Base-by-base conservation (phyloP, 352 stramenopile species). In the Pythium dissimile region DNA sequence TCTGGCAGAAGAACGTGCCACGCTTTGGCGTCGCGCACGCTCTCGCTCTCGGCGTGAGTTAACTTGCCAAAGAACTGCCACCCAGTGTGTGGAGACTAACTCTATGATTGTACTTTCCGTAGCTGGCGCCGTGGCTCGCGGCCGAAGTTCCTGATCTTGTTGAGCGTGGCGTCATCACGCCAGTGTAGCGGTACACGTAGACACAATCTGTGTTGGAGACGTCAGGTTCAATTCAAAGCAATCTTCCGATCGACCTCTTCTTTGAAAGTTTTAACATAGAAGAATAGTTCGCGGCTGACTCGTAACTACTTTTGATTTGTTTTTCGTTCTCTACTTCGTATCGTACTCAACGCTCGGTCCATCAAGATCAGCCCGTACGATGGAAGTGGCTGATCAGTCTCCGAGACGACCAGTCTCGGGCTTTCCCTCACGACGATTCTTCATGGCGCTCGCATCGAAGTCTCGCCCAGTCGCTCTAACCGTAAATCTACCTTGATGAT, bases 1-100 rank as follows among this genome's bases (percentile, higher is more conserved):
- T 96, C 20, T 96, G 87, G 87, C 81, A 92, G 55, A 90, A 89
- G 66, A 96, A 96, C 57, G 77, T 92, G 51, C 87, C 87, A 24
- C 79, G 81, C 28, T 96, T 96, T 48, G 87, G 87, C 44, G 76
- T 95, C 30, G 87, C 87, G 1, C 87, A 96, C 55, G 85, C 86
- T 1, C 69, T 96, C 24, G 82, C 85, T 3, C 78, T 96, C 18
- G 87, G 87, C 9, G 84, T 93, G 72, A 54, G 80, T 63, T 35
- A 35, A 13, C 8, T 35, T 35, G 31, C 31, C 13, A 35, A n/a
- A n/a, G n/a, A n/a, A n/a, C n/a, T n/a, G n/a, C n/a, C n/a, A n/a
- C n/a, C n/a, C n/a, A n/a, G n/a, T n/a, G n/a, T n/a, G n/a, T n/a
- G n/a, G n/a, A n/a, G 30, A 27, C 54, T 42, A 8, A 39, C 4